These are phyloP conservation scores for Meira nashicola DNA, from an alignment of 1,284 basidiomycete genomes.

Conservation along the genomic window DNA sequence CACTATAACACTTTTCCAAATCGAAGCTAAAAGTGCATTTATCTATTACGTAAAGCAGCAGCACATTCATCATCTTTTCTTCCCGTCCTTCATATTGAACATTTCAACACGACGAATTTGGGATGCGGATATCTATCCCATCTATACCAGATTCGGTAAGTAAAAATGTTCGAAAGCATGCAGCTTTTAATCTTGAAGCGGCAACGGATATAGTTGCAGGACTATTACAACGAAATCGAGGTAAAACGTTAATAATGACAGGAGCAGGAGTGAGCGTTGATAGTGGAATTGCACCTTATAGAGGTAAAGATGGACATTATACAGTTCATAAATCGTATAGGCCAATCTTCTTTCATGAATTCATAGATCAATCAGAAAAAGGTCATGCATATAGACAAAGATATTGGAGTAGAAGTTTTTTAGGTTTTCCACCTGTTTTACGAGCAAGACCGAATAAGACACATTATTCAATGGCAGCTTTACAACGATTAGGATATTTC, in stretches of 20 bases:
- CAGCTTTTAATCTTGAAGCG: constrained; percentile 27
- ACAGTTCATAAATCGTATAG: constrained; percentile 44
- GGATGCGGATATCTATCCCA: constrained; percentile 49
- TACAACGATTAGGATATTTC: constrained; percentile 41
- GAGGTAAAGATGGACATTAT: constrained; percentile 47
- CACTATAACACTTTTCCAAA: too few species aligned
- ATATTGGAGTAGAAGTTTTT: constrained; percentile 50
- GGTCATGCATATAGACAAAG: constrained; percentile 35
- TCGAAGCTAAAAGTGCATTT: too few species aligned
- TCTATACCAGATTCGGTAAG: constrained; percentile 32
- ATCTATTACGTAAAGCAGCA: too few species aligned
- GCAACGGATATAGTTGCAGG: constrained; percentile 27
- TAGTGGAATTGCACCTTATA: constrained; percentile 50
- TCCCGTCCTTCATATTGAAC: too few species aligned
- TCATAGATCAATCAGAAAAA: constrained; percentile 26
- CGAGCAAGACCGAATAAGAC: constrained; percentile 43
- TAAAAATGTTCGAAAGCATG: constrained; percentile 9
- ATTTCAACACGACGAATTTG: not conserved
- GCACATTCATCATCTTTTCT: too few species aligned
- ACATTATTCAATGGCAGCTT: constrained; percentile 46
- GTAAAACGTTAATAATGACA: constrained; percentile 34
- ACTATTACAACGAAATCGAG: constrained; percentile 26
- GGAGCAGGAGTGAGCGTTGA: constrained; percentile 51
- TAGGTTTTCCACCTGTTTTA: constrained; percentile 24
- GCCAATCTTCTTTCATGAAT: constrained; percentile 52